Evolutionary conservation across 176 grass and related monocot species (phyloP).

Genomic region (Avena insularis): DNA sequence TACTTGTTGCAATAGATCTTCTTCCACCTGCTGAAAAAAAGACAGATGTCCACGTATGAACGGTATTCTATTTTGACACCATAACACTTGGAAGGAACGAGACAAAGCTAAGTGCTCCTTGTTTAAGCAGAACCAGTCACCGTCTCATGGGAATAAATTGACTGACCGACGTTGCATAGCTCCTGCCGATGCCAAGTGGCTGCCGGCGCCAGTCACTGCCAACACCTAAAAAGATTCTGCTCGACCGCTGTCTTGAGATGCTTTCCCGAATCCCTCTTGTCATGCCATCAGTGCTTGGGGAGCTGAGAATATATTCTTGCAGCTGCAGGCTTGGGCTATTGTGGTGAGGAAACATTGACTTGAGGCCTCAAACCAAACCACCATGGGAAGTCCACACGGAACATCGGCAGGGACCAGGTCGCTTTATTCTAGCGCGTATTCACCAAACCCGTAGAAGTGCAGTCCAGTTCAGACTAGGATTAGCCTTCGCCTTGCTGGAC

Average conservation of each 20-base stretch:
- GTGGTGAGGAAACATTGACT: background rate
- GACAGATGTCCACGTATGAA: background rate
- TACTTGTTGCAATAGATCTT: background rate
- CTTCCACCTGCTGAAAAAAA: background rate
- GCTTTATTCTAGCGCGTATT: background rate
- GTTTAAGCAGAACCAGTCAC: background rate
- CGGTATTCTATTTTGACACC: background rate
- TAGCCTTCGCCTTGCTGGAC: background rate
- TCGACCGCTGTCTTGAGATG: background rate
- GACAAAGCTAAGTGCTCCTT: background rate
- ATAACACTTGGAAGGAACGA: background rate
- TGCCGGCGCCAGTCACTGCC: background rate
- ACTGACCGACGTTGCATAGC: background rate
- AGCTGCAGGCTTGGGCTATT: background rate
- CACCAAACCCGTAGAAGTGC: conserved; percentile 4
- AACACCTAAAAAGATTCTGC: conserved; percentile 10
- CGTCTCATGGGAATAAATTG: conserved; percentile 8
- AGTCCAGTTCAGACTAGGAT: conserved; percentile 25
- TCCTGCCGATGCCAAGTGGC: conserved; percentile 26
- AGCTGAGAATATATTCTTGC: conserved; percentile 27
- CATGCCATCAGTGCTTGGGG: background rate
- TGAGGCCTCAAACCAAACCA: background rate
- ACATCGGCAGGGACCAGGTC: background rate
- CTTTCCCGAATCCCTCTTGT: conserved; percentile 17
- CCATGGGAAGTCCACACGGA: background rate